A percentile compares a stretch with the other conserved stretches of the same genome.
These are phyloP conservation scores for Alternaria conjuncta DNA, from an alignment of 2,329 filamentous ascomycete species.

Conservation along the genomic window DNA sequence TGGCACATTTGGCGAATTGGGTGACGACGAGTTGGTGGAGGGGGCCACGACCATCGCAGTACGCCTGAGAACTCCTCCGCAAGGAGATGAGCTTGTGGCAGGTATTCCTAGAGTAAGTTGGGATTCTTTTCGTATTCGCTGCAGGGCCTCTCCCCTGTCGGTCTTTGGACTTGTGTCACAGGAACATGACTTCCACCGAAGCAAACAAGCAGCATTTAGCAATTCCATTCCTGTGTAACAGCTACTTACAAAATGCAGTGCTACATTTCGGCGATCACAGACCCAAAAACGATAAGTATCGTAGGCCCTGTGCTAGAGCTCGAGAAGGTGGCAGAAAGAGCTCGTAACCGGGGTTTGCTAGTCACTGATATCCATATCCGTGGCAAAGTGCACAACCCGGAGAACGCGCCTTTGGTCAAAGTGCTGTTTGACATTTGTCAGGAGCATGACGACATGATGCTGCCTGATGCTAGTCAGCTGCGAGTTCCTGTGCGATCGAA, in stretches of 20 bases:
- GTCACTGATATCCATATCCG: conserved; percentile 23
- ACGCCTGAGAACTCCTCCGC: conserved; percentile 18
- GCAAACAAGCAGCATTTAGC: not conserved
- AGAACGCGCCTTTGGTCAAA: conserved; percentile 24
- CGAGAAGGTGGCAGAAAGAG: conserved; percentile 12
- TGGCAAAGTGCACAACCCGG: conserved; percentile 32
- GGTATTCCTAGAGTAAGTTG: conserved; percentile 23
- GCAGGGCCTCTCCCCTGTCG: not conserved
- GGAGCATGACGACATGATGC: conserved; percentile 10
- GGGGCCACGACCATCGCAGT: conserved; percentile 27
- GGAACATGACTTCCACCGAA: not conserved
- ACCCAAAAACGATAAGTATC: conserved; percentile 30
- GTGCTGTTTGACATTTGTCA: conserved; percentile 15
- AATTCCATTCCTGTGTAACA: not conserved
- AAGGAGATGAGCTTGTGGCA: conserved; percentile 23
- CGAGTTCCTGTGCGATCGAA: conserved; percentile 23
- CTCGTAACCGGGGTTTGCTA: conserved; percentile 15
- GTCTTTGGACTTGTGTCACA: not conserved
- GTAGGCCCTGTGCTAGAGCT: conserved; percentile 21
- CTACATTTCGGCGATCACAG: conserved; percentile 31
- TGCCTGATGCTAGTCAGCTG: conserved; percentile 17
- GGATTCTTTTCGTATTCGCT: not conserved
- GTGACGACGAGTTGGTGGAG: conserved; percentile 18
- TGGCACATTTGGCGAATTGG: conserved; percentile 18
- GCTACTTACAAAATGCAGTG: conserved; percentile 10